Evolutionary conservation across 192 early-diverging fungal genomes (phyloP), one percentile per base, ranked within the genome.

Genomic region (Linnemannia exigua): DNA sequence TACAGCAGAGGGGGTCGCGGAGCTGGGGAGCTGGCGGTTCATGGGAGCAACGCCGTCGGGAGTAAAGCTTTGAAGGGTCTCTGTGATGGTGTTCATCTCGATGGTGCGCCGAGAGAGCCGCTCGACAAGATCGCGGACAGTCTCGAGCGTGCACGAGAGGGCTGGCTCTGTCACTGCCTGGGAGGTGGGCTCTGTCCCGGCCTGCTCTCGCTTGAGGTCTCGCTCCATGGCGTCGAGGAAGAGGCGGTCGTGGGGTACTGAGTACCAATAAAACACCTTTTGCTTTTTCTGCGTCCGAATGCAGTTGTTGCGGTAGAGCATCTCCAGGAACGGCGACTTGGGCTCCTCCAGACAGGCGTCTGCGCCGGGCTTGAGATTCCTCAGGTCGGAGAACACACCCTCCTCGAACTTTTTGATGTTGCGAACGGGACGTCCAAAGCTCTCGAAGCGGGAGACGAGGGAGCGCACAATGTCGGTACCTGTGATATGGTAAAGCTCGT

Each of bases 211-310:
- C 91, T 98, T 99, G 17, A 98, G 89, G 86, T 99, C 97, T 50
- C 98, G 93, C 88, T 99, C 97, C 67, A 99, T 92, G 4, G 98
- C 98, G 87, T 99, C 98, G 58, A 95, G 90, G 87, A 99, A 99
- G 51, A 99, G 93, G 50, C 95, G 84, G 83, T 99, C 98, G 86
- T 98, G 98, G 17, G 94, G 95, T 25, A 99, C 98, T 25, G 96
- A 95, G 85, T 94, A 95, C 98, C 98, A 99, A 85, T 95, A 98
- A 88, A 99, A 99, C n/a, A 99, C 98, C 74, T 99, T 99, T 90
- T 99, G 98, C 90, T 99, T 99, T 92, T 99, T 99, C 87, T 99
- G 98, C 5, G 97, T 98, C 47, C 98, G 94, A 79, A 99, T 97
- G 88, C 98, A 99, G 72, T 96, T 94, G 90, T 98, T 94, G 87